phyloP scores from a whole-genome alignment of 495 filamentous ascomycete genomes.

The Cercophora scortea region DNA sequence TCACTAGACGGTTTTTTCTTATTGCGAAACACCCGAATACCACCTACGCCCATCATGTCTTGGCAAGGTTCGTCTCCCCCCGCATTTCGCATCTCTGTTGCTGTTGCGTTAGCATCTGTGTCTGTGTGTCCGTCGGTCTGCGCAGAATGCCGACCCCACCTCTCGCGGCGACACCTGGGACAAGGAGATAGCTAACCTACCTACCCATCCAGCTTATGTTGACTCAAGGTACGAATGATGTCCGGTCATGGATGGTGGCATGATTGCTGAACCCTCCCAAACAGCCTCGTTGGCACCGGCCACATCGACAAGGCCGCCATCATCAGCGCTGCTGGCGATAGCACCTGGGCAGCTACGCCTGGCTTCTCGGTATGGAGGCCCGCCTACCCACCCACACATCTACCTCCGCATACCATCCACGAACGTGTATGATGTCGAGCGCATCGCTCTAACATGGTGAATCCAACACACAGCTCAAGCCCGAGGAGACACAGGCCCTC shows the following conservation, averaged over 20 bases:
- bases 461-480: neutral
- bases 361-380: constrained; percentile 59
- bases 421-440: too few species aligned
- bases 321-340: constrained; percentile 71
- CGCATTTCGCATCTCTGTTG: neutral
- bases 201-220: constrained; percentile 35
- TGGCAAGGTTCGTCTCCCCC: constrained; percentile 41
- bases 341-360: constrained; percentile 67
- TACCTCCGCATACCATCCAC: too few species aligned
- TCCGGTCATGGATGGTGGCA: neutral
- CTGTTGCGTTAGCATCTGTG: neutral
- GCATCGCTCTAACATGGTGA: too few species aligned
- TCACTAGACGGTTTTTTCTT: neutral
- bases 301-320: constrained; percentile 87
- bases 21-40: constrained; percentile 4
- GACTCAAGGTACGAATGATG: constrained; percentile 35
- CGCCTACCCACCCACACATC: neutral
- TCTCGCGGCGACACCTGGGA: constrained; percentile 12
- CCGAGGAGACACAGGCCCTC: constrained; percentile 52
- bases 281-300: constrained; percentile 72
- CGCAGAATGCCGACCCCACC: constrained; percentile 26
- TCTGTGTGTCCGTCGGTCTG: neutral
- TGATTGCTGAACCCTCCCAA: neutral
- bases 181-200: constrained; percentile 26
- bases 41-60: constrained; percentile 41